Conservation (phyloP, 768 basidiomycete genomes). For the Podaxis mareebaensis region DNA sequence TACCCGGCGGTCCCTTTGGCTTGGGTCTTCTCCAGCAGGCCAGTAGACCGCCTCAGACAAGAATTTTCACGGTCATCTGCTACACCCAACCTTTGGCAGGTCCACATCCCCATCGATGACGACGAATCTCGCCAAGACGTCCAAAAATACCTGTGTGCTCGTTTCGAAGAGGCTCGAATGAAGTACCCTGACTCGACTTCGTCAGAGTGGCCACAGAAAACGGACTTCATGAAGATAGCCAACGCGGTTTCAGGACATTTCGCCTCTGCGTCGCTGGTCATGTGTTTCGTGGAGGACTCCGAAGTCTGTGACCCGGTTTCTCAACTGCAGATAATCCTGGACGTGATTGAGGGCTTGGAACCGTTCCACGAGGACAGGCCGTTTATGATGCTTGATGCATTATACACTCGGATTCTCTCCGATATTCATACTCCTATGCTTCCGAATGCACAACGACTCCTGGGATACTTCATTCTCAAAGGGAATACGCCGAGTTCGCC, state of each 20-base stretch:
- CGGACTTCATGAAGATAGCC: neutral
- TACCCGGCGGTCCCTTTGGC: conserved; percentile 16
- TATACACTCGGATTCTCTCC: neutral
- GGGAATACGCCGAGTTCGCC: neutral
- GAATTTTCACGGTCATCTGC: neutral
- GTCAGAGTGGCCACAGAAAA: neutral
- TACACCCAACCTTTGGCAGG: neutral
- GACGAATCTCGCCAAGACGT: neutral
- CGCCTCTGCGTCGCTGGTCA: neutral
- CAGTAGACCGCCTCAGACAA: conserved; percentile 18
- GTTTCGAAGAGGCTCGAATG: neutral
- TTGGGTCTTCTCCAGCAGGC: conserved; percentile 27
- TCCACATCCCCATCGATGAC: neutral
- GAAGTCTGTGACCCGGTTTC: neutral
- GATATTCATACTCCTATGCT: neutral
- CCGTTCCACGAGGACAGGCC: neutral
- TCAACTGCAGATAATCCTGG: neutral
- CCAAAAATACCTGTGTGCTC: neutral
- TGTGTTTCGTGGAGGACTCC: neutral
- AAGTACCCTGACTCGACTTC: neutral
- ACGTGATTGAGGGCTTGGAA: neutral
- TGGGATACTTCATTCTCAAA: neutral
- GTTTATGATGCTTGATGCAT: neutral
- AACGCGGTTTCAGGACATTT: neutral
- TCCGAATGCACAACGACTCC: neutral